Percentiles rank a stretch among this genome's conserved stretches.
These are phyloP conservation scores for Kockovaella imperatae DNA, from an alignment of 768 basidiomycete genomes.

Conservation along the genomic window DNA sequence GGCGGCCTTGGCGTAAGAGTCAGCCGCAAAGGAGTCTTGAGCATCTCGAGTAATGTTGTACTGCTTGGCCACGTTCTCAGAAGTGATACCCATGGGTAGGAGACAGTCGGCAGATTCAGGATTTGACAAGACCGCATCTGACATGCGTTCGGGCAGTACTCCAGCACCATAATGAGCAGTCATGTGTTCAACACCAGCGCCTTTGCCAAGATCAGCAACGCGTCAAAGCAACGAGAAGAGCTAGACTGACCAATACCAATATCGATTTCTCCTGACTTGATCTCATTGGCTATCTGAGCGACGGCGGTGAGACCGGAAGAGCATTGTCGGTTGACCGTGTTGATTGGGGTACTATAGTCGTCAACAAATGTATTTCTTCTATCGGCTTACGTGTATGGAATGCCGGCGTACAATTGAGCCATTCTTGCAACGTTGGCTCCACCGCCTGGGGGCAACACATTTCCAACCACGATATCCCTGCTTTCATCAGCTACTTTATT, in stretches of 20 bases:
- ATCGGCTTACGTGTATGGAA: constrained; percentile 56
- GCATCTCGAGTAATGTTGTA: constrained; percentile 60
- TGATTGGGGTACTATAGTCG: constrained; percentile 59
- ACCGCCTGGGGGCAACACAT: constrained; percentile 46
- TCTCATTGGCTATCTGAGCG: constrained; percentile 73
- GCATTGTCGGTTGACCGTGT: constrained; percentile 86
- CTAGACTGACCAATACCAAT: constrained; percentile 67
- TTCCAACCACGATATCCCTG: constrained; percentile 69
- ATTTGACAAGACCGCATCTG: constrained; percentile 56
- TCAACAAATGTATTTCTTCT: neutral
- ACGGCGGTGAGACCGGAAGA: constrained; percentile 93
- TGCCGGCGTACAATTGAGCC: constrained; percentile 78
- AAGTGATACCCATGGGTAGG: constrained; percentile 62
- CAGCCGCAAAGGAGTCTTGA: constrained; percentile 83
- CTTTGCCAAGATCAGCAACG: constrained; percentile 9
- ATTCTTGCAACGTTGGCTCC: constrained; percentile 61
- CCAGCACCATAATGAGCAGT: constrained; percentile 47
- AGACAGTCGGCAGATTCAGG: constrained; percentile 51
- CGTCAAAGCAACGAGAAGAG: neutral
- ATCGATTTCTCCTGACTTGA: constrained; percentile 71
- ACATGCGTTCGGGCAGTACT: constrained; percentile 46
- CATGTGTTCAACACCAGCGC: constrained; percentile 49
- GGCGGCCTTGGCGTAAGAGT: constrained; percentile 73
- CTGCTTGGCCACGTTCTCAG: constrained; percentile 50
- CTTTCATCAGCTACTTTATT: constrained; percentile 4